phyloP scores from a whole-genome alignment of 164 flowering plant genomes.

The Stephania japonica region DNA sequence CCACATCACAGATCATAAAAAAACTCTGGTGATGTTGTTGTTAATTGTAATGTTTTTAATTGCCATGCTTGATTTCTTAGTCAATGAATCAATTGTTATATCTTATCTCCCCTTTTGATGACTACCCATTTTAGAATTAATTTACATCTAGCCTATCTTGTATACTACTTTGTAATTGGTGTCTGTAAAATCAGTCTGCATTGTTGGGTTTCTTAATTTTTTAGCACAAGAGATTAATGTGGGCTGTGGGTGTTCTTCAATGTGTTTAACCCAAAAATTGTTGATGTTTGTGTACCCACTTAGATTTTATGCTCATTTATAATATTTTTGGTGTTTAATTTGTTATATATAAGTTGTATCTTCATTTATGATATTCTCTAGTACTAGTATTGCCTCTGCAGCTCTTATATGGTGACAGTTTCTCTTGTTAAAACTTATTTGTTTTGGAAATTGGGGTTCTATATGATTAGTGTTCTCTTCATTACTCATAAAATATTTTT shows the following conservation, averaged over 20 bases:
- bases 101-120: too few species aligned
- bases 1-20: constrained; percentile 49
- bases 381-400: neutral
- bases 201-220: too few species aligned
- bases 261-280: neutral
- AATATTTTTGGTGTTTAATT: neutral
- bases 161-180: too few species aligned
- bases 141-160: too few species aligned
- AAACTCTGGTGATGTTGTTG: too few species aligned
- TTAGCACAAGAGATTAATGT: too few species aligned
- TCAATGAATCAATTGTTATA: too few species aligned
- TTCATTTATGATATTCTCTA: neutral
- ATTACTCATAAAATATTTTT: constrained; percentile 1
- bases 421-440: neutral
- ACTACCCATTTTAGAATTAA: neutral
- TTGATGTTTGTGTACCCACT: neutral
- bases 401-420: neutral
- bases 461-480: neutral
- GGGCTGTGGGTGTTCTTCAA: neutral
- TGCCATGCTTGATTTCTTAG: neutral
- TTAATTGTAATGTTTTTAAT: constrained; percentile 11
- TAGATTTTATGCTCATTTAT: neutral
- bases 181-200: neutral
- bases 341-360: neutral
- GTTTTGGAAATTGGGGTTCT: neutral